A percentile compares a stretch with the other conserved stretches of the same genome.
Evolutionary conservation across 441 rosid genomes (phyloP).

Genomic region (Pelargonium cotyledonis): DNA sequence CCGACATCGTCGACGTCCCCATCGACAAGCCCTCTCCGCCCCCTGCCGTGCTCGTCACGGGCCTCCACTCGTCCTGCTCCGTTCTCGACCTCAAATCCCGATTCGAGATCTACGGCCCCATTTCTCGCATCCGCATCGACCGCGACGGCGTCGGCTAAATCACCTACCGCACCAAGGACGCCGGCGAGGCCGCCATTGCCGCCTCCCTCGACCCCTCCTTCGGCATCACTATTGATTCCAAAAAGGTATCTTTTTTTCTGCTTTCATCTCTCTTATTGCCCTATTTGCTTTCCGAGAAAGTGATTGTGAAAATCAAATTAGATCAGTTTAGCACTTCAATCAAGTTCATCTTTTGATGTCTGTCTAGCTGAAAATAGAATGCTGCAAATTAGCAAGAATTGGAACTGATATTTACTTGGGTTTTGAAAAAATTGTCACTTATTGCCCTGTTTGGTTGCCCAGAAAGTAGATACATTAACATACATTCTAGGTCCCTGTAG

Average conservation of each 20-base stretch:
- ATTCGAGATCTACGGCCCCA: slow-evolving; percentile 90
- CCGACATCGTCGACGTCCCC: slow-evolving; percentile 33
- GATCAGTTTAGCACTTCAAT: background rate
- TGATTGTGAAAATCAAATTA: no score
- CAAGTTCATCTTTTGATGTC: background rate
- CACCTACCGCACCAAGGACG: slow-evolving; percentile 53
- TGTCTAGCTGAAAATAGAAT: background rate
- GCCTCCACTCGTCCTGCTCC: slow-evolving; percentile 56
- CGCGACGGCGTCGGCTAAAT: slow-evolving; percentile 53
- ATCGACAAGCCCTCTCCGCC: slow-evolving; percentile 44
- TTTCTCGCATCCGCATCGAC: slow-evolving; percentile 76
- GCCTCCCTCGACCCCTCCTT: slow-evolving; percentile 66
- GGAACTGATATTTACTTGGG: background rate
- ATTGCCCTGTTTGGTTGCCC: background rate
- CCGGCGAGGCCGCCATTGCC: slow-evolving; percentile 71
- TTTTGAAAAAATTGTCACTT: background rate
- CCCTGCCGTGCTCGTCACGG: slow-evolving; percentile 51
- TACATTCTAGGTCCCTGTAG: no score
- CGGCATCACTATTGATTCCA: slow-evolving; percentile 58
- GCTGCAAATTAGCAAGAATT: background rate
- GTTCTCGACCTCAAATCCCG: slow-evolving; percentile 80
- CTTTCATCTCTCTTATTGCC: no score
- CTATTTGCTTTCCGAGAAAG: background rate
- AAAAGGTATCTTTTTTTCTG: slow-evolving; percentile 29
- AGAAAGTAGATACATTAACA: background rate